Evolutionary conservation across 2,329 filamentous ascomycete genomes (phyloP).

Genomic region (Pseudogymnoascus sp.): DNA sequence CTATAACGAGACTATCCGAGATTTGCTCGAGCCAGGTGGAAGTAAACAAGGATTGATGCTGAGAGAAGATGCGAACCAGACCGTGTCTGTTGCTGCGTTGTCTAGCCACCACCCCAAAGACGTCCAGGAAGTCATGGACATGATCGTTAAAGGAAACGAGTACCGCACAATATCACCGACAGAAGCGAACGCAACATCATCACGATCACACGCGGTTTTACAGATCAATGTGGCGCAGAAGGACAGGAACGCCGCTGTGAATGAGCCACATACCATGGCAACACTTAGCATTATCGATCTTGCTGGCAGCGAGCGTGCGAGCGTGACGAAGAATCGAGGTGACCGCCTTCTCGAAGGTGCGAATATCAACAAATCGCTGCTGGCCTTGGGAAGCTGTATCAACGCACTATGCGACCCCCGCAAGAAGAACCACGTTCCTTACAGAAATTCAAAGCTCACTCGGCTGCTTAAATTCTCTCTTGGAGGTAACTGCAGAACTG

Average conservation of each 20-base stretch:
- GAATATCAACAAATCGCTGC: slow-evolving; percentile 97
- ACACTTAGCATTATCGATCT: slow-evolving; percentile 97
- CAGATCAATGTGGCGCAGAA: slow-evolving; percentile 96
- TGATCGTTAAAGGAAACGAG: slow-evolving; percentile 92
- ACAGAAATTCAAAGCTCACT: slow-evolving; percentile 95
- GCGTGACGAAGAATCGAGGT: slow-evolving; percentile 91
- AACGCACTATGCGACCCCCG: slow-evolving; percentile 92
- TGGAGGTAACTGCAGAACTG: slow-evolving; percentile 95
- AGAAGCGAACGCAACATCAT: slow-evolving; percentile 94
- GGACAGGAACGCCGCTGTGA: slow-evolving; percentile 83
- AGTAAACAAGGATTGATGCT: slow-evolving; percentile 72
- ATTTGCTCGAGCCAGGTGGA: slow-evolving; percentile 77
- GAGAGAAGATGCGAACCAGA: slow-evolving; percentile 87
- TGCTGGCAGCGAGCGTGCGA: slow-evolving; percentile 90
- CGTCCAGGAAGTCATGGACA: slow-evolving; percentile 97
- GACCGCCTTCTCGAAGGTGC: slow-evolving; percentile 87
- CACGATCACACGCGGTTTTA: slow-evolving; percentile 89
- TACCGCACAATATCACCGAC: slow-evolving; percentile 94
- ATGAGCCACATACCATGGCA: slow-evolving; percentile 95
- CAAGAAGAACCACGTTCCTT: slow-evolving; percentile 89
- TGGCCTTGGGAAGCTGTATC: slow-evolving; percentile 93
- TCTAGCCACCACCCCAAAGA: slow-evolving; percentile 86
- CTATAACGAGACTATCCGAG: slow-evolving; percentile 97
- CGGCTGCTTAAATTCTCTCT: slow-evolving; percentile 93
- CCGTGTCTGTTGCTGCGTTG: slow-evolving; percentile 82